Percentiles rank a stretch among this genome's conserved stretches.
Conservation (phyloP, 176 grass and related monocot species). For the Olyra latifolia region DNA sequence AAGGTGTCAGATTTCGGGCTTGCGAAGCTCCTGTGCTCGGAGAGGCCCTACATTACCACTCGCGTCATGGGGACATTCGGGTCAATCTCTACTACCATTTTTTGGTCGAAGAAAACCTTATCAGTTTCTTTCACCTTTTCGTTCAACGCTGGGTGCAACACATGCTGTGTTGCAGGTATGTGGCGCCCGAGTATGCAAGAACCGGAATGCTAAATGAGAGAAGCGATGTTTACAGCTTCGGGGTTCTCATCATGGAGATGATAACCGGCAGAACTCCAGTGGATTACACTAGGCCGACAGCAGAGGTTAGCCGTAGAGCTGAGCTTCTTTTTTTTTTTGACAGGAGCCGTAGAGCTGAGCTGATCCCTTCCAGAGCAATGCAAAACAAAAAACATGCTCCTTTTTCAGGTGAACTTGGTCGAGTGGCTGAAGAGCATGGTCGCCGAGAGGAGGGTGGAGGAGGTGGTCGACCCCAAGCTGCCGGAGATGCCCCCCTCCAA, state of each 20-base stretch:
- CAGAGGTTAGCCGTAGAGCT: no score
- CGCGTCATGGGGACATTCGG: constrained; percentile 97
- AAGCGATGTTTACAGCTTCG: constrained; percentile 96
- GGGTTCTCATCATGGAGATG: constrained; percentile 87
- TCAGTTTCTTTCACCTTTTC: background rate
- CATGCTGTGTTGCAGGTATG: constrained; percentile 50
- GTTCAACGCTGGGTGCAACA: background rate
- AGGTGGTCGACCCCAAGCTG: constrained; percentile 81
- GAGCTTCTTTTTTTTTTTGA: no score
- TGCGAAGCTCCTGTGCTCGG: constrained; percentile 81
- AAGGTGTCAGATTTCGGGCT: constrained; percentile 94
- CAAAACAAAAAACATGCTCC: background rate
- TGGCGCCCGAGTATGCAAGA: constrained; percentile 87
- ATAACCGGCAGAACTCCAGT: constrained; percentile 83
- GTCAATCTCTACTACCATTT: constrained; percentile 34
- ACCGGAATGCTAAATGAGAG: constrained; percentile 90
- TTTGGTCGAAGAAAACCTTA: no score
- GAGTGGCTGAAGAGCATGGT: constrained; percentile 95
- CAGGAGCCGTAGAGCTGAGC: no score
- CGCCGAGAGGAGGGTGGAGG: constrained; percentile 64
- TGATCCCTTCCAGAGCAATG: background rate
- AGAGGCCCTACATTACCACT: constrained; percentile 65
- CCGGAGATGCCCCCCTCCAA: constrained; percentile 61
- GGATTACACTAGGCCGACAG: constrained; percentile 74
- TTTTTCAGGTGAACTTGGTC: constrained; percentile 73